Evolutionary conservation across 345 rosid genomes (phyloP).

Genomic region (Hibiscus syriacus): DNA sequence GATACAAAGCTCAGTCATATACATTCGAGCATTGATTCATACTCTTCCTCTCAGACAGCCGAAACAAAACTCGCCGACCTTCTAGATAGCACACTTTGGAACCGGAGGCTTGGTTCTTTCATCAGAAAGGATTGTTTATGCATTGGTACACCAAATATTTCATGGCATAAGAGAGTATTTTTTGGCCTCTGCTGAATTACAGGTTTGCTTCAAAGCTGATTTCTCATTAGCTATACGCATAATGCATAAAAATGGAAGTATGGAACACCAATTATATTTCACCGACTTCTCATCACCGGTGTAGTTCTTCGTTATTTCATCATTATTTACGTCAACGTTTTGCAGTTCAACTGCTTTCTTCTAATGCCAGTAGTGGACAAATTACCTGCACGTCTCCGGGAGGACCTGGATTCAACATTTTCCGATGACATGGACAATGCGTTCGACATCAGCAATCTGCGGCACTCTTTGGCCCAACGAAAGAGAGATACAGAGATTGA

Average conservation of each 20-base stretch:
- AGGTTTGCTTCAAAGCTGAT: conserved; percentile 40
- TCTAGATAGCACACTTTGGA: conserved; percentile 85
- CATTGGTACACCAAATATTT: conserved; percentile 91
- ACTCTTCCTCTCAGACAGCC: conserved; percentile 50
- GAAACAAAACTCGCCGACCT: conserved; percentile 91
- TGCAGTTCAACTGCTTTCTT: conserved; percentile 95
- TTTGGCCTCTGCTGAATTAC: conserved; percentile 84
- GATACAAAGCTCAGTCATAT: conserved; percentile 82
- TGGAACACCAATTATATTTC: not conserved
- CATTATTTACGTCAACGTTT: not conserved
- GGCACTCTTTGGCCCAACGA: conserved; percentile 58
- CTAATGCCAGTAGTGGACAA: conserved; percentile 94
- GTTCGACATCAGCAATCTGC: conserved; percentile 68
- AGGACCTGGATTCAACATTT: conserved; percentile 86
- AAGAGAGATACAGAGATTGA: conserved; percentile 76
- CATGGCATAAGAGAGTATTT: conserved; percentile 89
- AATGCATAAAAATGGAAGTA: too few species aligned
- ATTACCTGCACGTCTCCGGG: conserved; percentile 81
- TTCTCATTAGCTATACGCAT: not conserved
- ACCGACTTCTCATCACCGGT: not conserved
- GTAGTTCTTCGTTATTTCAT: not conserved
- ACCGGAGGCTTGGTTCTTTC: conserved; percentile 87
- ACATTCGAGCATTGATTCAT: conserved; percentile 57
- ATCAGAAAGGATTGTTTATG: conserved; percentile 87
- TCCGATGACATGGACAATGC: conserved; percentile 74